These are phyloP conservation scores for Lepraria neglecta DNA, from an alignment of 495 filamentous ascomycete species.

Conservation along the genomic window DNA sequence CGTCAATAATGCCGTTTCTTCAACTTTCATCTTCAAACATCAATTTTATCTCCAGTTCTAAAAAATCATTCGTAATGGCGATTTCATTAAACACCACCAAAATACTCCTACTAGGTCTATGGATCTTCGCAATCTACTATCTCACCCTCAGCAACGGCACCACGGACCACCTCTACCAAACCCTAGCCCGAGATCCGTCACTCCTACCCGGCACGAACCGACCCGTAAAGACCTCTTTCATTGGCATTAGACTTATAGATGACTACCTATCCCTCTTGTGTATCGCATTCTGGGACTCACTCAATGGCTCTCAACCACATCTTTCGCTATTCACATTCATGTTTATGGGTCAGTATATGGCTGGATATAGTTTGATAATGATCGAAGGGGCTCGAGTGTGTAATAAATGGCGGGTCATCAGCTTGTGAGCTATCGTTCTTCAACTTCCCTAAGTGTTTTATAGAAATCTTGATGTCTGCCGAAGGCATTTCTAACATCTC, in stretches of 20 bases:
- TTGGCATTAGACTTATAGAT: neutral
- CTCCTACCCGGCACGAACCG: neutral
- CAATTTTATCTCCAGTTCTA: neutral
- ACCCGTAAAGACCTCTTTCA: neutral
- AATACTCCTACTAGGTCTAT: neutral
- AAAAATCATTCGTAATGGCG: no score
- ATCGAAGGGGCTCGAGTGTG: neutral
- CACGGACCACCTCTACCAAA: no score
- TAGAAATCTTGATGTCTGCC: neutral
- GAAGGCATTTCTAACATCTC: no score
- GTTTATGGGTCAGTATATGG: neutral
- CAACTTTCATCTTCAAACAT: no score
- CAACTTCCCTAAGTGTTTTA: neutral
- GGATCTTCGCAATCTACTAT: neutral
- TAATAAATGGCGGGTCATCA: neutral
- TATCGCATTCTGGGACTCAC: neutral
- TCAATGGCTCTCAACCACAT: neutral
- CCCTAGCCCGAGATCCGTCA: no score
- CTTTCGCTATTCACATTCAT: neutral
- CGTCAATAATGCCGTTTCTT: no score
- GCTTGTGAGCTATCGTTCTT: neutral
- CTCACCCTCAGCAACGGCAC: neutral
- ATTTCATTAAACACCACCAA: neutral
- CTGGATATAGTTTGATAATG: neutral
- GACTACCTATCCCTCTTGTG: neutral